These are phyloP conservation scores for Talaromyces sp. DNA, from an alignment of 2,329 filamentous ascomycete genomes.

Conservation along the genomic window DNA sequence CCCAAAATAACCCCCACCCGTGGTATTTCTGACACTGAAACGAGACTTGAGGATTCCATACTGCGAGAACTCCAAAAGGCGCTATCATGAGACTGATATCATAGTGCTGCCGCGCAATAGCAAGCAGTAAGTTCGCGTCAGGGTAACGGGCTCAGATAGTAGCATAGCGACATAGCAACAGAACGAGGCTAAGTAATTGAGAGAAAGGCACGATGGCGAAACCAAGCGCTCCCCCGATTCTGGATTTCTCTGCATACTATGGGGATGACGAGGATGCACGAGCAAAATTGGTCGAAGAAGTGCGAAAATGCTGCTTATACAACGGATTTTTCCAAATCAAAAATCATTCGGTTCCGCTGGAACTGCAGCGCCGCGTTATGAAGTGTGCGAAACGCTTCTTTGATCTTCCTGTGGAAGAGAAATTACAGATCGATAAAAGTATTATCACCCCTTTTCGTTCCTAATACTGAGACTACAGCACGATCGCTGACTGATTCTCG, in stretches of 20 bases:
- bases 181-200: neutral
- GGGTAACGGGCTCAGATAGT: neutral
- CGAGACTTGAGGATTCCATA: neutral
- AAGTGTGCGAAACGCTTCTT: neutral
- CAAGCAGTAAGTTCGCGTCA: neutral
- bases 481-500: neutral
- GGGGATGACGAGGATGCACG: neutral
- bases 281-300: neutral
- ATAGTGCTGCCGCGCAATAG: neutral
- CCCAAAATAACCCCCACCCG: neutral
- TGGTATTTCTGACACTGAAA: neutral
- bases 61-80: neutral
- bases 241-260: neutral
- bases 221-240: neutral
- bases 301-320: neutral
- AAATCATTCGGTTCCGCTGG: neutral
- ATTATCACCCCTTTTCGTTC: neutral
- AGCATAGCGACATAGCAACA: neutral
- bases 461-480: too few relatives aligned
- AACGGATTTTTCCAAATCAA: neutral
- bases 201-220: neutral
- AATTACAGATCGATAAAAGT: neutral
- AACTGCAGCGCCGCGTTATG: neutral
- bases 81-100: neutral
- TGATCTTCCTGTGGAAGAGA: neutral